Percentiles rank a stretch among this genome's conserved stretches.
These are phyloP conservation scores for Fusarium brachygibbosum DNA, from an alignment of 2,329 filamentous ascomycete genomes.

Conservation along the genomic window DNA sequence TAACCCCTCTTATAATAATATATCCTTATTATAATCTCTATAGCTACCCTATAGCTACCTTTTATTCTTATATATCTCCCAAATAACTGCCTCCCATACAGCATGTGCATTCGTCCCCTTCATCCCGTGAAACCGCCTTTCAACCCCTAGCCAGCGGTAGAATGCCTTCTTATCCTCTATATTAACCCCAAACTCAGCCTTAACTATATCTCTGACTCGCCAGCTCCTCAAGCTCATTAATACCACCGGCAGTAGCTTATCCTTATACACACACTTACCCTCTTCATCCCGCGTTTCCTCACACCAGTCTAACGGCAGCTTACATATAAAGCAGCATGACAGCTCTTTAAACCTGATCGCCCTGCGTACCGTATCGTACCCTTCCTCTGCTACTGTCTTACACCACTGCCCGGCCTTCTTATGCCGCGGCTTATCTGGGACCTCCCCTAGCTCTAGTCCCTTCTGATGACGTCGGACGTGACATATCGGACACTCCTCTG, in stretches of 20 bases:
- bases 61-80: not conserved
- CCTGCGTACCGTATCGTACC: not conserved
- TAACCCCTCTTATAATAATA: too few relatives aligned
- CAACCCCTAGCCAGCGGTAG: not conserved
- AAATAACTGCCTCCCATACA: not conserved
- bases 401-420: not conserved
- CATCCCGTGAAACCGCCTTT: not conserved
- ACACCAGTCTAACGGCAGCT: not conserved
- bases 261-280: not conserved
- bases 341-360: not conserved
- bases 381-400: not conserved
- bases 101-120: not conserved
- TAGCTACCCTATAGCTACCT: not conserved
- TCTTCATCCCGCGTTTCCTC: not conserved
- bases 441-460: not conserved
- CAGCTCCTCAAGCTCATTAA: not conserved
- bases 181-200: not conserved
- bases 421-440: not conserved
- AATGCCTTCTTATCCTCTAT: not conserved
- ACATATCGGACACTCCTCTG: not conserved
- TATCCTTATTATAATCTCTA: not conserved
- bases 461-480: not conserved
- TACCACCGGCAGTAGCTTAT: not conserved
- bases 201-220: not conserved
- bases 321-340: slow-evolving; percentile 1